Conservation (phyloP, 179 eudicot genomes). For the Sideroxylon spinosum region DNA sequence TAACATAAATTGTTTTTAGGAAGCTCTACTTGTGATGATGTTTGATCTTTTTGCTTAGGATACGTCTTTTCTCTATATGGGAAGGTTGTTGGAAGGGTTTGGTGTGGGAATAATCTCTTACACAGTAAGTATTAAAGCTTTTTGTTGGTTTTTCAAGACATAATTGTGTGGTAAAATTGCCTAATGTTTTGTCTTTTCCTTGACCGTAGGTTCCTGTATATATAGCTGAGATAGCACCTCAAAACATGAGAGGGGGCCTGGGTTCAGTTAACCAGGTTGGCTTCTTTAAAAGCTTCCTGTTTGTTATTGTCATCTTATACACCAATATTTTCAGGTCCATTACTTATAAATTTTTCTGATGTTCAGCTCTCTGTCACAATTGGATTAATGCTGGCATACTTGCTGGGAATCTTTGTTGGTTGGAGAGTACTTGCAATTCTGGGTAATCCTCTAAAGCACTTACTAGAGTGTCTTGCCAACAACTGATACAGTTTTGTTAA, state of each 20-base stretch:
- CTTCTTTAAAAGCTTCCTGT: background rate
- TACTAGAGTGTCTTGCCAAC: background rate
- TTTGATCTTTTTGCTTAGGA: conserved; percentile 42
- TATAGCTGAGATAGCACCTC: conserved; percentile 98
- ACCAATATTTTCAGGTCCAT: background rate
- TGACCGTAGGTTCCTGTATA: conserved; percentile 81
- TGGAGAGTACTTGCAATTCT: conserved; percentile 94
- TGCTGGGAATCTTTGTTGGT: conserved; percentile 76
- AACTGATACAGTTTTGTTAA: background rate
- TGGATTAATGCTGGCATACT: conserved; percentile 86
- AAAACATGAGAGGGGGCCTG: conserved; percentile 77
- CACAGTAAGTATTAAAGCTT: conserved; percentile 36
- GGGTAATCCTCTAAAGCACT: conserved; percentile 41
- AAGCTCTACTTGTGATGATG: conserved; percentile 5
- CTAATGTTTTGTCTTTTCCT: background rate
- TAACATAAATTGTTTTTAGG: background rate
- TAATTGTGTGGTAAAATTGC: background rate
- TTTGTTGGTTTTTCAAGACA: conserved; percentile 1
- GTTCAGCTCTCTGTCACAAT: conserved; percentile 86
- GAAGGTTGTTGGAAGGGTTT: conserved; percentile 91
- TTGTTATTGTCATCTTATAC: background rate
- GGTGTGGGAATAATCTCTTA: conserved; percentile 96
- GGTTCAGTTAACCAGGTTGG: conserved; percentile 94
- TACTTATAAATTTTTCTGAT: conserved; percentile 12
- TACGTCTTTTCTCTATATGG: conserved; percentile 89